Percentiles rank a stretch among this genome's conserved stretches.
Evolutionary conservation across 257 asterid genomes (phyloP).

Genomic region (Agastache rugosa): DNA sequence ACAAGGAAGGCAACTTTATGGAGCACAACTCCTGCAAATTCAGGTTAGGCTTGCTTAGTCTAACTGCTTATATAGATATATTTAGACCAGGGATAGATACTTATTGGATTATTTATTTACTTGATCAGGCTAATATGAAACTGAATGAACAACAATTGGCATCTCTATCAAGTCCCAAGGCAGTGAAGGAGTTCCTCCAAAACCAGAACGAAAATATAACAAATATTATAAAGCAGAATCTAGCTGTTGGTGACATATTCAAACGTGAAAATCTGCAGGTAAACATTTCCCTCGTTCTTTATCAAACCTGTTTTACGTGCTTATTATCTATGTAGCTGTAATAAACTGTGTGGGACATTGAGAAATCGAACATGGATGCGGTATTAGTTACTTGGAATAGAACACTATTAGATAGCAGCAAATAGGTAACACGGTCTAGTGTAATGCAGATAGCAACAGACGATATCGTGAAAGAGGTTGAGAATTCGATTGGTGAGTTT

Average conservation of each 20-base stretch:
- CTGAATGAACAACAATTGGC: constrained; percentile 83
- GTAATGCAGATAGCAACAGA: constrained; percentile 71
- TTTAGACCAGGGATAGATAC: neutral
- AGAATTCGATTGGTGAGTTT: constrained; percentile 75
- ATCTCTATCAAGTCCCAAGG: constrained; percentile 84
- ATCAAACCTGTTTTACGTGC: neutral
- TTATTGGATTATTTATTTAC: constrained; percentile 17
- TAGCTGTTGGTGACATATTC: constrained; percentile 96
- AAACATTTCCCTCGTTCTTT: constrained; percentile 21
- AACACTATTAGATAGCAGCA: neutral
- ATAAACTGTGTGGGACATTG: neutral
- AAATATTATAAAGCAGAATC: constrained; percentile 78
- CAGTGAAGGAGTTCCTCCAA: constrained; percentile 76
- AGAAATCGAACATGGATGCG: neutral
- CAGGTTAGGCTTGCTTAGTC: constrained; percentile 58
- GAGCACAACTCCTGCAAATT: constrained; percentile 88
- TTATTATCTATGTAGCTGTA: neutral
- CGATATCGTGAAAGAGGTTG: constrained; percentile 86
- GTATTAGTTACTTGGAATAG: neutral
- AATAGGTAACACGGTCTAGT: constrained; percentile 17
- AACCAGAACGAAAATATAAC: constrained; percentile 75
- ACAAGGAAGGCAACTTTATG: constrained; percentile 96
- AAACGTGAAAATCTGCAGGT: constrained; percentile 94
- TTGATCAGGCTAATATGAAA: constrained; percentile 75
- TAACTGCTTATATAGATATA: neutral